Base-by-base conservation (phyloP, 2,329 filamentous ascomycete species). In the Triangularia verruculosa region DNA sequence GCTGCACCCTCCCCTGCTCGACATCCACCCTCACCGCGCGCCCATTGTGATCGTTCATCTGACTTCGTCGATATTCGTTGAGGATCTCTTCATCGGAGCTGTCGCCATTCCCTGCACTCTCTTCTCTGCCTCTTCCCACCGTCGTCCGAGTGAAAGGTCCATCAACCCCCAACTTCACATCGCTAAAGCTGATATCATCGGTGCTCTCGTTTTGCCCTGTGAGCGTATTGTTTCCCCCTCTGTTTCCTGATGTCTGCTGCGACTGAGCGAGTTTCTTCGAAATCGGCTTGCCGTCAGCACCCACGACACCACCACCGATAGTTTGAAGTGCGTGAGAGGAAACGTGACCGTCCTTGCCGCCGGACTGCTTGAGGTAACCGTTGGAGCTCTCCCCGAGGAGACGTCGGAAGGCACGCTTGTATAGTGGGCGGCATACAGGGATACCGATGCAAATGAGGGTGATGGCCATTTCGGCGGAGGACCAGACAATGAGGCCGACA, bases 391-490 rank as follows among this genome's bases (percentile, higher is more conserved):
- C 62, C 57, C 63, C 63, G 25, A 59, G 59, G 20, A 64, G 11
- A 47, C 39, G 59, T 3, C 57, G 32, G 62, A 62, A 66, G 22
- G 60, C 60, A 17, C 61, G 59, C 53, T 64, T 66, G 53, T 64
- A 66, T 6, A 66, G 57, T 15, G 64, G 62, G 0, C 62, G 47
- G n/a, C 62, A 54, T 5, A 66, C 64, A 7, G 64, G 64, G 24
- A 66, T 64, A 13, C 64, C 64, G 62, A 66, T 66, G 62, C 64
- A 66, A 27, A 66, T 62, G 17, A 66, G 64, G 2, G 64, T 66
- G 57, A 66, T 56, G 57, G 62, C 62, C n/a, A 66, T 66, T 12
- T 66, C 64, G 59, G 64, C 64, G 2, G 64, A 43, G 17, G 62
- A 66, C 64, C 62, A 66, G 28, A 64, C 62, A 15, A 66, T 66